Evolutionary conservation across 148 eudicot genomes (phyloP), one percentile per base, ranked within the genome.

Genomic region (Rhododendron griersonianum): DNA sequence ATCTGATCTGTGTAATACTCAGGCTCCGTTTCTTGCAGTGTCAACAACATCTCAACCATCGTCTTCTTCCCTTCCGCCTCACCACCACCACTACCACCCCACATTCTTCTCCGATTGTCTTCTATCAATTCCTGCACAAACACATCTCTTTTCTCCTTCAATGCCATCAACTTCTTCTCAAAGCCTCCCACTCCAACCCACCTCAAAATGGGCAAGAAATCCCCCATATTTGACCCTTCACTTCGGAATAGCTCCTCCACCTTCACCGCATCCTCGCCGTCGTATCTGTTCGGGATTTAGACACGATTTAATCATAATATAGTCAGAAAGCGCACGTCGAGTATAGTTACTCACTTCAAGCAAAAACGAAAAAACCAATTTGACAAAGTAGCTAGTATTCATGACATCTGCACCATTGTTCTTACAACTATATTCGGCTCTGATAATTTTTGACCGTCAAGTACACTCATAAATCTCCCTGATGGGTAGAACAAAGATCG

Each of bases 51-150:
- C n/a, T 81, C 83, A 3, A 81, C 25, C 83, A 81, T 80, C 23
- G 44, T 81, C 77, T 55, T 88, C 47, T n/a, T 48, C 41, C 45
- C 85, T 25, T 41, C 84, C 75, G 84, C 89, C 83, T 80, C 83
- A 69, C 23, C 88, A 13, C 30, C 59, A 19, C 71, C 85, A 83
- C 85, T 86, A 25, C 30, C 21, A 14, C 78, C 87, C 83, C 85
- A 39, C 84, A n/a, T 57, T 75, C 5, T 78, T 75, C 51, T 69
- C 5, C 80, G 81, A 77, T 84, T 87, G 57, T 91, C 89, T 15
- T 89, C 81, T 50, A 87, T 83, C 82, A 90, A 90, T 1, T 87
- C 91, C 82, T 83, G 80, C 87, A 91, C 53, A 11, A 90, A 90
- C 33, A 30, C 74, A 11, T 89, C 79, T 83, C 90, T 61, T 35